These are phyloP conservation scores for Lactarius sp. DNA, from an alignment of 768 basidiomycete species.

Conservation along the genomic window DNA sequence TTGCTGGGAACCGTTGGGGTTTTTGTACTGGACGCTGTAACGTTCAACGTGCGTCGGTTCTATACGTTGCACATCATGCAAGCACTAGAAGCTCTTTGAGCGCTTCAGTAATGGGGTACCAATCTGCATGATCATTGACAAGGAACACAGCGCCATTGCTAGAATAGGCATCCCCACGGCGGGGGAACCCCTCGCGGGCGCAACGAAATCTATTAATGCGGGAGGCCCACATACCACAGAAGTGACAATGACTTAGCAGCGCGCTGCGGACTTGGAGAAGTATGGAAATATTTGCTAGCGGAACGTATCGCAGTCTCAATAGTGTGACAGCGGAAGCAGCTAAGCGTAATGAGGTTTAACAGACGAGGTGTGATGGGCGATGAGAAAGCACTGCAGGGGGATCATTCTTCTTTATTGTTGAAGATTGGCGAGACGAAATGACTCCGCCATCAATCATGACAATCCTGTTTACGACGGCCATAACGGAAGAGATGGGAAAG, in stretches of 20 bases:
- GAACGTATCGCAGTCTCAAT: no score
- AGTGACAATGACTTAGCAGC: background rate
- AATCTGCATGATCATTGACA: background rate
- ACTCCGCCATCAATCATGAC: background rate
- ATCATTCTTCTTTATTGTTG: no score
- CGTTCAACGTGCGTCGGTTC: background rate
- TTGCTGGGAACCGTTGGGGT: background rate
- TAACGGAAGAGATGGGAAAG: background rate
- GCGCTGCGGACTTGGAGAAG: background rate
- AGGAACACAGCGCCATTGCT: background rate
- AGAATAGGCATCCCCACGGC: background rate
- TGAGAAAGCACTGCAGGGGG: no score
- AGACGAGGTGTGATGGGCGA: no score
- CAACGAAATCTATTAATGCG: background rate
- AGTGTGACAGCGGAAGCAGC: no score
- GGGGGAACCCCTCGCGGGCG: background rate
- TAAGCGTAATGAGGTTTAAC: no score
- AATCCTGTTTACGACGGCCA: background rate
- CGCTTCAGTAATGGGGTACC: background rate
- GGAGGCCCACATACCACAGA: background rate
- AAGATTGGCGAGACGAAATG: no score
- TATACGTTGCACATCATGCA: background rate
- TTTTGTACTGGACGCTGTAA: background rate
- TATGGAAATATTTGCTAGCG: no score
- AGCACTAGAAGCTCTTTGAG: background rate